phyloP scores from a whole-genome alignment of 306 rosid species.

The Luffa acutangula region DNA sequence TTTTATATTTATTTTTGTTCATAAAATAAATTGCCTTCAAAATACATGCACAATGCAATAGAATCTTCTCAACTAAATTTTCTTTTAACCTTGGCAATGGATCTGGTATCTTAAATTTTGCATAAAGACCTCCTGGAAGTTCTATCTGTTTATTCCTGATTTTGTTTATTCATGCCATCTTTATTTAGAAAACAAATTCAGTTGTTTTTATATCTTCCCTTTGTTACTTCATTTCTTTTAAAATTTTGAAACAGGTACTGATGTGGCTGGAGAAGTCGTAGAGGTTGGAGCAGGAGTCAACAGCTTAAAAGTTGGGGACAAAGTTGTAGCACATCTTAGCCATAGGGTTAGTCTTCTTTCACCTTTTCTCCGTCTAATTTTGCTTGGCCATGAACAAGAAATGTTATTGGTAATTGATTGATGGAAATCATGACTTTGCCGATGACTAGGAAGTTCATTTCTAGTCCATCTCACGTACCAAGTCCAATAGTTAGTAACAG shows the following conservation, averaged over 20 bases:
- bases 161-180: neutral
- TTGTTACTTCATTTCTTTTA: neutral
- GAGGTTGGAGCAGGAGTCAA: conserved; percentile 41
- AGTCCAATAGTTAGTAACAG: neutral
- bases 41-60: neutral
- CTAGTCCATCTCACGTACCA: neutral
- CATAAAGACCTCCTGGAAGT: neutral
- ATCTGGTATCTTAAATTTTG: neutral
- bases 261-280: conserved; percentile 53
- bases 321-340: conserved; percentile 40
- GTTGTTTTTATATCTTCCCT: neutral
- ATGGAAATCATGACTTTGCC: neutral
- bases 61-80: neutral
- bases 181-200: neutral
- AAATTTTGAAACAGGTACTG: conserved; percentile 29
- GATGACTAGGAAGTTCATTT: neutral
- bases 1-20: neutral
- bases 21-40: neutral
- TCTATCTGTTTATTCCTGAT: neutral
- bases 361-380: neutral
- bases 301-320: conserved; percentile 51
- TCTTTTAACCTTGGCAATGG: neutral
- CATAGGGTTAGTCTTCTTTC: conserved; percentile 23
- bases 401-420: neutral
- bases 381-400: neutral